Percentiles rank a stretch among this genome's conserved stretches.
These are phyloP conservation scores for Malassezia furfur DNA, from an alignment of 1,284 basidiomycete genomes.

Conservation along the genomic window DNA sequence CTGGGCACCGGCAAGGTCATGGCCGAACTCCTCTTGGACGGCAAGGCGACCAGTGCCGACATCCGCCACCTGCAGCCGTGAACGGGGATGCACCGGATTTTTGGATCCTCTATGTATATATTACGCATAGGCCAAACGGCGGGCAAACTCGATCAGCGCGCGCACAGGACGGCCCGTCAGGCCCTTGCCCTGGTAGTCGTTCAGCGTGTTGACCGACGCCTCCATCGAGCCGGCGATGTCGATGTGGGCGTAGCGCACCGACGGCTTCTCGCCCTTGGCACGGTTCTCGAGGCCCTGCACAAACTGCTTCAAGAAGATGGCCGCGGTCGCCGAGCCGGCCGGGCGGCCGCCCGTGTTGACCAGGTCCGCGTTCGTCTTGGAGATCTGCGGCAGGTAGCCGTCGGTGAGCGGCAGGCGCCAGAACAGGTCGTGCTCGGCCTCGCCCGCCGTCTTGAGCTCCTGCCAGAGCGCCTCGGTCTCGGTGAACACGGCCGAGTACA, in stretches of 20 bases:
- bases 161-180: constrained; percentile 72
- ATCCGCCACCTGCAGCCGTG: constrained; percentile 51
- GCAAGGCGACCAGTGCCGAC: constrained; percentile 52
- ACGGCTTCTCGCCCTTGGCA: constrained; percentile 19
- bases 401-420: constrained; percentile 58
- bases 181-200: constrained; percentile 64
- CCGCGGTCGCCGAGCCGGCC: constrained; percentile 71
- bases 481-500: constrained; percentile 65
- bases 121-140: constrained; percentile 31
- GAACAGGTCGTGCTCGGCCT: constrained; percentile 55
- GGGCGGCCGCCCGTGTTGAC: constrained; percentile 65
- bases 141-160: constrained; percentile 51
- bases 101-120: background rate
- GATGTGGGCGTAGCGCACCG: constrained; percentile 35
- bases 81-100: background rate
- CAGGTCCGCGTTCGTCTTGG: constrained; percentile 68
- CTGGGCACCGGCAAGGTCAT: constrained; percentile 54
- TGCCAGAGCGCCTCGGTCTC: constrained; percentile 59
- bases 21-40: constrained; percentile 54
- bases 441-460: constrained; percentile 61
- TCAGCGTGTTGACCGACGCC: constrained; percentile 46
- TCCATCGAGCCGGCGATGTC: constrained; percentile 75
- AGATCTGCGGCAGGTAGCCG: constrained; percentile 66
- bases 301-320: constrained; percentile 70
- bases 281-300: constrained; percentile 51